These are phyloP conservation scores for Fusarium sulawesiense DNA, from an alignment of 2,329 filamentous ascomycete species.

Conservation along the genomic window DNA sequence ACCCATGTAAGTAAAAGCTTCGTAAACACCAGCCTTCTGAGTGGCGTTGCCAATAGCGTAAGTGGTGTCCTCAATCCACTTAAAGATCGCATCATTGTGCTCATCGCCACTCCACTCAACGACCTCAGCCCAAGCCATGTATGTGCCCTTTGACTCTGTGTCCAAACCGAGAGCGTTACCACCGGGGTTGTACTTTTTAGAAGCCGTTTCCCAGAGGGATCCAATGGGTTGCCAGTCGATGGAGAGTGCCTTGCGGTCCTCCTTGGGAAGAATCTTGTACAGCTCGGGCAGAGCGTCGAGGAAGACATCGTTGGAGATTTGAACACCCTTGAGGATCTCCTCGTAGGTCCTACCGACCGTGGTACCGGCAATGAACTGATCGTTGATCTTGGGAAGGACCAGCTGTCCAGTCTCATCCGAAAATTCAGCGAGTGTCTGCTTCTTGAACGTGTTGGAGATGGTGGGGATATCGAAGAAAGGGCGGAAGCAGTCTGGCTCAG, in stretches of 20 bases:
- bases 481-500: slow-evolving; percentile 27
- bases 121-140: slow-evolving; percentile 34
- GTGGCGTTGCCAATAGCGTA: slow-evolving; percentile 32
- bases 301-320: slow-evolving; percentile 22
- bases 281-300: slow-evolving; percentile 5
- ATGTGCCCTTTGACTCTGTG: slow-evolving; percentile 24
- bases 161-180: slow-evolving; percentile 26
- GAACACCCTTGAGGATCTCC: slow-evolving; percentile 10
- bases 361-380: slow-evolving; percentile 33
- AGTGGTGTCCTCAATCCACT: slow-evolving; percentile 27
- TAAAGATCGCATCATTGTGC: slow-evolving; percentile 24
- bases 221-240: slow-evolving; percentile 35
- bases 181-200: slow-evolving; percentile 15
- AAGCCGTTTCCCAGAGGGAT: slow-evolving; percentile 15
- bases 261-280: slow-evolving; percentile 13
- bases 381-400: slow-evolving; percentile 24
- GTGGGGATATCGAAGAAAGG: slow-evolving; percentile 27
- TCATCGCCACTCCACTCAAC: slow-evolving; percentile 32
- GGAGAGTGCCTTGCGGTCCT: slow-evolving; percentile 20
- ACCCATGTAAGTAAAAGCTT: slow-evolving; percentile 32
- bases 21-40: slow-evolving; percentile 13
- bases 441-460: slow-evolving; percentile 23
- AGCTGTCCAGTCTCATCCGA: slow-evolving; percentile 25
- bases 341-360: slow-evolving; percentile 23
- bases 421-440: slow-evolving; percentile 19